Evolutionary conservation across 768 basidiomycete genomes (phyloP), one percentile per base, ranked within the genome.

Genomic region (Pleurotus pulmonarius): DNA sequence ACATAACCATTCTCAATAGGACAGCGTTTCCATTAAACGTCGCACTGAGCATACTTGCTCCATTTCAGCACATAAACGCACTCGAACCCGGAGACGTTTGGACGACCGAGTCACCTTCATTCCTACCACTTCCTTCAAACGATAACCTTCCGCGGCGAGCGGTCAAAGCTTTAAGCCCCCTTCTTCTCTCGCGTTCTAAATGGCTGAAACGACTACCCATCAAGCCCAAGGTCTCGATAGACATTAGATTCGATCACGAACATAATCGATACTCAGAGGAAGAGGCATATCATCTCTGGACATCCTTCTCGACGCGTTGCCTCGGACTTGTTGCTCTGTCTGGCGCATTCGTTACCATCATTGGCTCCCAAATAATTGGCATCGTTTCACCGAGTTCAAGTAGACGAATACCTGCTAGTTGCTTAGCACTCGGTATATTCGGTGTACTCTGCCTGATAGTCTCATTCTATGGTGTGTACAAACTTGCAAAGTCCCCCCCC

Each of bases 1-100:
- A 39, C 29, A 47, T 58, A 20, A 26, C 53, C 41, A 39, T 58
- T 45, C 37, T 53, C 51, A 58, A 58, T 18, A 44, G 26, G 44
- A 58, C 57, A 12, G 52, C 57, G 1, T 58, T 58, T 39, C 57
- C 57, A n/a, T 43, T 58, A 44, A 58, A 58, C 46, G 48, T 58
- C 20, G 57, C 51, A 29, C 38, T 58, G 16, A 53, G 46, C 46
- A 34, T 41, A 34, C 25, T 58, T 46, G 49, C 45, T n/a, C 52
- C 57, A 18, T 53, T 58, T 38, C 29, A 53, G 44, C 46, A 58
- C 25, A 54, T 29, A 13, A 58, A 58, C 26, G 13, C 57, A 4
- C 52, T 58, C 16, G 51, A 58, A 45, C 57, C 57, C 7, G 57
- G 57, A 20, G 57, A 55, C 26, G 52, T 46, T 7, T 58, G 57